phyloP scores from a whole-genome alignment of 805 yeast genomes.

The Cyberlindnera bimundalis region DNA sequence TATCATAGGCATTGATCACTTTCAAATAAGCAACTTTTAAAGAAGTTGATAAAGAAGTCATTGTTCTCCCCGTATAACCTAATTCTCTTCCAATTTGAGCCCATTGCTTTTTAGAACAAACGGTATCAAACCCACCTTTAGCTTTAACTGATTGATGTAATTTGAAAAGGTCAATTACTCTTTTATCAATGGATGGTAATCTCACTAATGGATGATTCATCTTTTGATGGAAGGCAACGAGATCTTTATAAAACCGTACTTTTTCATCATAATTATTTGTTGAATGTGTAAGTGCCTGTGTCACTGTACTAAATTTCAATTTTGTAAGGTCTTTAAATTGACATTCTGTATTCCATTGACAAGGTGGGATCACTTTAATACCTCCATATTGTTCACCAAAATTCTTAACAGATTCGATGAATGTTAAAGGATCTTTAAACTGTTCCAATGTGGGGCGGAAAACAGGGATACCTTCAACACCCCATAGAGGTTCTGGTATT shows the following conservation, averaged over 20 bases:
- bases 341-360: slow-evolving; percentile 30
- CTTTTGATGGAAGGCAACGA: slow-evolving; percentile 39
- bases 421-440: slow-evolving; percentile 52
- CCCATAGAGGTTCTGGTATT: slow-evolving; percentile 1
- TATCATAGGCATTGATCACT: slow-evolving; percentile 34
- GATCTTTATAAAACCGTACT: slow-evolving; percentile 43
- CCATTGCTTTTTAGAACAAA: slow-evolving; percentile 70
- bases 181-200: slow-evolving; percentile 63
- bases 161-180: slow-evolving; percentile 61
- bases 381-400: slow-evolving; percentile 59
- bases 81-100: slow-evolving; percentile 79
- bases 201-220: slow-evolving; percentile 35
- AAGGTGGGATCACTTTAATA: slow-evolving; percentile 59
- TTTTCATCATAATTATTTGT: slow-evolving; percentile 39
- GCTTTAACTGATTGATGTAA: slow-evolving; percentile 54
- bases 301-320: slow-evolving; percentile 49
- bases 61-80: slow-evolving; percentile 69
- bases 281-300: slow-evolving; percentile 44
- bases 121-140: slow-evolving; percentile 64
- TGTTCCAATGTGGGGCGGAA: slow-evolving; percentile 42
- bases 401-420: slow-evolving; percentile 43
- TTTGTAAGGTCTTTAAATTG: slow-evolving; percentile 41
- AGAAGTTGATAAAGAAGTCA: slow-evolving; percentile 68
- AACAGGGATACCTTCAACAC: slow-evolving; percentile 2
- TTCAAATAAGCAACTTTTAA: slow-evolving; percentile 57